A percentile compares a stretch with the other conserved stretches of the same genome.
Evolutionary conservation across 257 asterid genomes (phyloP).

Genomic region (Apocynum venetum): DNA sequence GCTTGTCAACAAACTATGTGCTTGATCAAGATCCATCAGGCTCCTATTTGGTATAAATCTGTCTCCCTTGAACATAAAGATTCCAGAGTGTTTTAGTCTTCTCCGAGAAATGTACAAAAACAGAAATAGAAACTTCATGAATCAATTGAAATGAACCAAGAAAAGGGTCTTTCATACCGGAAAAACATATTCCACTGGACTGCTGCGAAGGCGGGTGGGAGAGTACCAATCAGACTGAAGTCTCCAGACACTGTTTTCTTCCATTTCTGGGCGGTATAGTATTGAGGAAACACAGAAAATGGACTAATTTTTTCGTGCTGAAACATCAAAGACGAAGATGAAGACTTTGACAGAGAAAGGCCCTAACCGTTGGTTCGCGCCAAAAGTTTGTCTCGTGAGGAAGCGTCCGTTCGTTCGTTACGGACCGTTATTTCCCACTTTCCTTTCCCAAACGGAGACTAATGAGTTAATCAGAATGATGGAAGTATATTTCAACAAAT

Average conservation of each 20-base stretch:
- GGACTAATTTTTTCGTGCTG: not conserved
- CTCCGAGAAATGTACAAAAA: not conserved
- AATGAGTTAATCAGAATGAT: too few relatives aligned
- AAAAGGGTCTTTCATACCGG: conserved; percentile 37
- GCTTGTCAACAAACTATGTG: conserved; percentile 53
- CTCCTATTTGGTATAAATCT: conserved; percentile 86
- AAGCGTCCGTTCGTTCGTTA: conserved; percentile 2
- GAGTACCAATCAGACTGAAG: conserved; percentile 67
- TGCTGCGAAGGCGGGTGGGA: conserved; percentile 72
- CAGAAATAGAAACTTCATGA: conserved; percentile 1
- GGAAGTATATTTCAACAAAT: too few relatives aligned
- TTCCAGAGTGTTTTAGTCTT: conserved; percentile 1
- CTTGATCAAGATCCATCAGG: conserved; percentile 83
- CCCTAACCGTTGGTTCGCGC: not conserved
- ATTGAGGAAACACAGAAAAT: not conserved
- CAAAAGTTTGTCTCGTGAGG: not conserved
- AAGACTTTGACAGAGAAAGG: not conserved
- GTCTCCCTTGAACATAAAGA: conserved; percentile 52
- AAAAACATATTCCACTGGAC: conserved; percentile 57
- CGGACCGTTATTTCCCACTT: not conserved
- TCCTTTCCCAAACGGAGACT: too few relatives aligned
- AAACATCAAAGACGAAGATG: not conserved
- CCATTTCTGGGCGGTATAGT: conserved; percentile 29
- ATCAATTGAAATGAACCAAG: conserved; percentile 1
- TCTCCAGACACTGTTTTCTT: conserved; percentile 27